Conservation (phyloP, 805 yeast genomes). For the Scheffersomyces amazonensis region DNA sequence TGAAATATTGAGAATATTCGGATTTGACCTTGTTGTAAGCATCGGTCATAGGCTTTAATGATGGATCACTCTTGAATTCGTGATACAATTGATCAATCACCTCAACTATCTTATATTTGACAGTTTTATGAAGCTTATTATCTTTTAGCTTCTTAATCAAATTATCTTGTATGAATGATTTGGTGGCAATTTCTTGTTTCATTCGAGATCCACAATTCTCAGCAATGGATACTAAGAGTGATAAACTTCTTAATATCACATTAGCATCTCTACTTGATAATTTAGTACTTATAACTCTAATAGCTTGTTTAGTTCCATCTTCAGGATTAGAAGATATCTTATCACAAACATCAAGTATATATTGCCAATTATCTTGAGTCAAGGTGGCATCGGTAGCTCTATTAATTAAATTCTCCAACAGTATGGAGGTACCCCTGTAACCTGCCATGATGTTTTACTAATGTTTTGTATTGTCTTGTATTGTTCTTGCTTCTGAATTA, state of each 20-base stretch:
- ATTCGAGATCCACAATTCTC: constrained; percentile 46
- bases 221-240: constrained; percentile 36
- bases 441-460: too few species aligned
- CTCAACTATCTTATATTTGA: constrained; percentile 64
- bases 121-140: constrained; percentile 56
- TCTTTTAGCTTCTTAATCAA: constrained; percentile 44
- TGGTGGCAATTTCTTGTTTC: constrained; percentile 42
- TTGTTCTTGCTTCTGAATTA: too few species aligned
- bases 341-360: constrained; percentile 41
- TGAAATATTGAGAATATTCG: constrained; percentile 33
- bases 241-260: constrained; percentile 32
- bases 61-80: constrained; percentile 71
- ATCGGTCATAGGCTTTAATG: constrained; percentile 65
- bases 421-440: not conserved
- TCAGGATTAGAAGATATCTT: constrained; percentile 36
- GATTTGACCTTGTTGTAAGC: constrained; percentile 49
- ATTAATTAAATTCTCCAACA: constrained; percentile 16
- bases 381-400: constrained; percentile 41
- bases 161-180: constrained; percentile 29
- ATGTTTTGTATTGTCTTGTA: too few species aligned
- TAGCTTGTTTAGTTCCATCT: constrained; percentile 29
- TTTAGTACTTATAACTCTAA: constrained; percentile 19
- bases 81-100: constrained; percentile 64
- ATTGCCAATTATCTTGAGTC: constrained; percentile 44
- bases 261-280: constrained; percentile 37